Evolutionary conservation across 139 green algal genomes (phyloP), one percentile per base, ranked within the genome.

Genomic region (Klebsormidium nitens): DNA sequence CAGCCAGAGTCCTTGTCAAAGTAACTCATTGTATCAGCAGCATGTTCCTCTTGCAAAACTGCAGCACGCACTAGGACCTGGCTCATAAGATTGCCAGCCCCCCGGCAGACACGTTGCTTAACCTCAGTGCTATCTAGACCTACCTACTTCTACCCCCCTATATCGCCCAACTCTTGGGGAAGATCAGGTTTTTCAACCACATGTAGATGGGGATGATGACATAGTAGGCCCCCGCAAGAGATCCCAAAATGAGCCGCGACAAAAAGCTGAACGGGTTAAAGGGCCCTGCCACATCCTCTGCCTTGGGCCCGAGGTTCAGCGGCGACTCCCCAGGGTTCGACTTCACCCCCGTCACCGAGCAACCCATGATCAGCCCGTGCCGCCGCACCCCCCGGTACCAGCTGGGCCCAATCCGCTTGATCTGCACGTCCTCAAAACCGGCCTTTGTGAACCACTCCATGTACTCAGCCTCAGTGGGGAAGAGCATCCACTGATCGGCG

Each of bases 311-410:
- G n/a, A 71, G 50, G 14, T 79, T 42, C 3, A 82, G 34, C 29
- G 74, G 75, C 14, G 74, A 80, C 17, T 69, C 52, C 36, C 75
- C 75, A 44, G 62, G 82, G 77, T 86, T 81, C 8, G 83, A 74
- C 66, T 97, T 97, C 14, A 83, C 66, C 3, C 91, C 91, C 0
- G 91, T 95, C 36, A 97, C 91, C 37, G 84, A 93, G 88, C 91
- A 96, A 58, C 91, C 91, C 91, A 97, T 97, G 86, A 97, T 97
- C 64, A 97, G 84, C 6, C 91, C 91, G 66, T 97, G 91, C 5
- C 89, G 78, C 26, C 91, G 71, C 59, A 95, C 89, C 1, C 91
- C 91, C n/a, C 91, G 80, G 83, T 97, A 97, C 92, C 92, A 97
- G 38, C 79, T 89, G 37, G 91, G 91, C 1, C 91, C 91, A 55